Evolutionary conservation across 441 rosid species (phyloP), one percentile per base, ranked within the genome.

Genomic region (Erodium chrysanthum): DNA sequence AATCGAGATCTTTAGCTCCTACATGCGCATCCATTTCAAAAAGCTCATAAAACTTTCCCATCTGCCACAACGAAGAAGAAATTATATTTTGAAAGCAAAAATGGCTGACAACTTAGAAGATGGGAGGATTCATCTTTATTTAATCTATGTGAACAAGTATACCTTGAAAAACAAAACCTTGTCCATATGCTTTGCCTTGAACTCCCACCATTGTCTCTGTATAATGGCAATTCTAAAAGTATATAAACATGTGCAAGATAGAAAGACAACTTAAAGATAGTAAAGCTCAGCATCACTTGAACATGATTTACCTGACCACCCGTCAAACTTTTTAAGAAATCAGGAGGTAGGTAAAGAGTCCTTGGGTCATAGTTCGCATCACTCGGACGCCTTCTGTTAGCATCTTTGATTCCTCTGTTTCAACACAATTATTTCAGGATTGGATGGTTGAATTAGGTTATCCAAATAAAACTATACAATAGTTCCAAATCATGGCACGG

Each of bases 191-290:
- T 90, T 87, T 66, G 99, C 87, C 84, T 95, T 95, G 73, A 92
- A 92, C 73, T 92, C 99, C 99, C 99, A 95, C 99, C 99, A 95
- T 87, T 95, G 98, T 80, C 87, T 88, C 98, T 95, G 88, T 56
- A 73, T 23, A 65, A 69, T 15, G 33, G 46, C 56, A 77, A 68
- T 58, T 48, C 76, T 74, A 17, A 58, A 29, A 29, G 68, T 54
- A 56, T 66, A 56, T 63, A 23, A 37, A 65, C 23, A 25, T 59
- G 14, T 58, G 29, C 52, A 77, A 76, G 68, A 70, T 31, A 44
- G 56, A 65, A 48, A 65, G 5, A 63, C 3, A 12, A 3, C 14
- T 3, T 9, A 65, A 35, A 65, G 61, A 22, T 31, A 17, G 29
- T 58, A 15, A 48, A n/a, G 7, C 56, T 48, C 56, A 48, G n/a